A percentile compares a stretch with the other conserved stretches of the same genome.
Conservation (phyloP, 1,139 yeast species). For the Saccharomyces hybrid region DNA sequence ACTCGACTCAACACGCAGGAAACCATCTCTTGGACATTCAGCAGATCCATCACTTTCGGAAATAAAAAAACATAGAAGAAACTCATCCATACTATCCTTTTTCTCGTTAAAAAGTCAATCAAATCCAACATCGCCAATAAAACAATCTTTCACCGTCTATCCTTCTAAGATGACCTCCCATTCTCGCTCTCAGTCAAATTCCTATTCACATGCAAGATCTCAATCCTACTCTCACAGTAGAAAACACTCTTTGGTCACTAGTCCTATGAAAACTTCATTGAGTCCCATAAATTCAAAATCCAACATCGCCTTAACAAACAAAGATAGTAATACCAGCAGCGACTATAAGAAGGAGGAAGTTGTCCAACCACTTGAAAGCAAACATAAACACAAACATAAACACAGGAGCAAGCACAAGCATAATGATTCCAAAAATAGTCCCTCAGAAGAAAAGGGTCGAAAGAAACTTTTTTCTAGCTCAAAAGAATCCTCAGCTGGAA, state of each 20-base stretch:
- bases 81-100: conserved; percentile 21
- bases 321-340: not conserved
- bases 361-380: not conserved
- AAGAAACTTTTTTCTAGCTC: not conserved
- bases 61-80: conserved; percentile 23
- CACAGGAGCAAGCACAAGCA: not conserved
- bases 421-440: not conserved
- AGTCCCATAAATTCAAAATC: not conserved
- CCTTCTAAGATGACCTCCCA: not conserved
- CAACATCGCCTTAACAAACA: not conserved
- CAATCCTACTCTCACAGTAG: conserved; percentile 9
- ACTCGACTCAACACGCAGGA: conserved; percentile 5
- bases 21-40: conserved; percentile 8
- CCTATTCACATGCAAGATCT: conserved; percentile 1
- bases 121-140: not conserved
- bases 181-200: not conserved
- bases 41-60: conserved; percentile 6
- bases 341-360: not conserved
- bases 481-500: not conserved
- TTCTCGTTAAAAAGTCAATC: conserved; percentile 12
- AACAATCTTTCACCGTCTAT: conserved; percentile 1
- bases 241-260: conserved; percentile 8
- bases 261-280: conserved; percentile 7
- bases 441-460: not conserved
- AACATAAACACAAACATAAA: not conserved